A percentile compares a stretch with the other conserved stretches of the same genome.
Evolutionary conservation across 257 asterid species (phyloP).

Genomic region (Vinca minor): DNA sequence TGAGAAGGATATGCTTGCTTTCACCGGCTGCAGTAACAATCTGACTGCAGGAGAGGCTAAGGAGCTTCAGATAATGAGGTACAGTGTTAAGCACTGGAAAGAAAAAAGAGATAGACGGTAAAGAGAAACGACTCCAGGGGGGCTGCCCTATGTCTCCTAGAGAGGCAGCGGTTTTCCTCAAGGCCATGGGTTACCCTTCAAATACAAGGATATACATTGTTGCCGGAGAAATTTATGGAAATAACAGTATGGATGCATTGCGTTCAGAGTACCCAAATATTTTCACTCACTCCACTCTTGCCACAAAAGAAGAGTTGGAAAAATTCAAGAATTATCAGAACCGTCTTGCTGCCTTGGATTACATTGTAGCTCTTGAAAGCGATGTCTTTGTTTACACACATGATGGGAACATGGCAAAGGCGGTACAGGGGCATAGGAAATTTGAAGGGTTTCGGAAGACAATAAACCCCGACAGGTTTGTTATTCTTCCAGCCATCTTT

Average conservation of each 20-base stretch:
- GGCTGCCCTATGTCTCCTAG: conserved; percentile 96
- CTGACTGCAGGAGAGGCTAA: conserved; percentile 56
- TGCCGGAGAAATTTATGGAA: conserved; percentile 87
- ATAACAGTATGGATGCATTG: conserved; percentile 69
- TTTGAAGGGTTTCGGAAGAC: conserved; percentile 83
- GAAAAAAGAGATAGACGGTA: conserved; percentile 85
- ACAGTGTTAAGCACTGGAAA: conserved; percentile 79
- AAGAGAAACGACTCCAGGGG: conserved; percentile 54
- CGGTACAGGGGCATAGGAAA: conserved; percentile 87
- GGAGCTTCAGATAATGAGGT: conserved; percentile 79
- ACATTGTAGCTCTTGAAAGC: conserved; percentile 76
- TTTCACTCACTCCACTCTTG: conserved; percentile 74
- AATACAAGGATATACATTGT: conserved; percentile 74
- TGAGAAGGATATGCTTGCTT: conserved; percentile 97
- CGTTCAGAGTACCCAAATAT: conserved; percentile 67
- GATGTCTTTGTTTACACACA: conserved; percentile 81
- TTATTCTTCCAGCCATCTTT: neutral
- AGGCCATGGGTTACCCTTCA: conserved; percentile 90
- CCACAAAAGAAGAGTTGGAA: conserved; percentile 54
- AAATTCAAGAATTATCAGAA: conserved; percentile 60
- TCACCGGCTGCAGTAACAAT: conserved; percentile 95
- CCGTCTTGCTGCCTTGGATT: conserved; percentile 91
- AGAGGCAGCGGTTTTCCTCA: conserved; percentile 76
- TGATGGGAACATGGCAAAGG: conserved; percentile 98
- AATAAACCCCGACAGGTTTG: conserved; percentile 80